These are phyloP conservation scores for Crinitomyces ghanaensis DNA, from an alignment of 805 yeast genomes.

Conservation along the genomic window DNA sequence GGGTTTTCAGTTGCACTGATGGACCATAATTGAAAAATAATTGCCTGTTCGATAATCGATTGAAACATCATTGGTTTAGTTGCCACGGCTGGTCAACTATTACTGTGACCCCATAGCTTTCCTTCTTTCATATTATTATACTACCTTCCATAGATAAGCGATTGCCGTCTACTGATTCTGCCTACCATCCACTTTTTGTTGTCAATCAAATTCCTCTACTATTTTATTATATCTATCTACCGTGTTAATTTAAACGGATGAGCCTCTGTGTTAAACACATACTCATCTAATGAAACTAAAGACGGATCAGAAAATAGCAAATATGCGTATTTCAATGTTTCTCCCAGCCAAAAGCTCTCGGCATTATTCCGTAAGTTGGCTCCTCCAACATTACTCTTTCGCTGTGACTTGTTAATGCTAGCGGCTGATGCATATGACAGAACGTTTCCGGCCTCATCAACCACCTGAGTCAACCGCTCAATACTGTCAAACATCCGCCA, in stretches of 20 bases:
- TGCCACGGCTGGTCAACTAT: too few species aligned
- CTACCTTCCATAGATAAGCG: too few species aligned
- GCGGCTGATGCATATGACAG: slow-evolving; percentile 30
- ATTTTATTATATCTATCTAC: too few species aligned
- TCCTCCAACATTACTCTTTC: slow-evolving; percentile 37
- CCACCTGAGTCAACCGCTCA: slow-evolving; percentile 18
- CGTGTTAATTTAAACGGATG: slow-evolving; percentile 37
- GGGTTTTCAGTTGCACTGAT: too few species aligned
- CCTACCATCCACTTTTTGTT: too few species aligned
- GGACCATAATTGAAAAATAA: too few species aligned
- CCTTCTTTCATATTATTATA: too few species aligned
- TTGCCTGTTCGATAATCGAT: too few species aligned
- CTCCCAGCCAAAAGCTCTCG: slow-evolving; percentile 79
- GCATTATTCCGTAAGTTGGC: slow-evolving; percentile 48
- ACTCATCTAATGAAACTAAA: slow-evolving; percentile 38
- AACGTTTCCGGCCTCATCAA: slow-evolving; percentile 22
- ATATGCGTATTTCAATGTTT: slow-evolving; percentile 78
- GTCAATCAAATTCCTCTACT: too few species aligned
- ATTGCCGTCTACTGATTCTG: too few species aligned
- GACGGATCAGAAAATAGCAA: slow-evolving; percentile 45
- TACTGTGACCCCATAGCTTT: too few species aligned
- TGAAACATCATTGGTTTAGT: too few species aligned
- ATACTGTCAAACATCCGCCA: slow-evolving; percentile 34
- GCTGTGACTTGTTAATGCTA: slow-evolving; percentile 32
- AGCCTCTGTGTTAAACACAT: slow-evolving; percentile 50